These are phyloP conservation scores for Musa schizocarpa DNA, from an alignment of 176 grass and related monocot genomes.

Conservation along the genomic window DNA sequence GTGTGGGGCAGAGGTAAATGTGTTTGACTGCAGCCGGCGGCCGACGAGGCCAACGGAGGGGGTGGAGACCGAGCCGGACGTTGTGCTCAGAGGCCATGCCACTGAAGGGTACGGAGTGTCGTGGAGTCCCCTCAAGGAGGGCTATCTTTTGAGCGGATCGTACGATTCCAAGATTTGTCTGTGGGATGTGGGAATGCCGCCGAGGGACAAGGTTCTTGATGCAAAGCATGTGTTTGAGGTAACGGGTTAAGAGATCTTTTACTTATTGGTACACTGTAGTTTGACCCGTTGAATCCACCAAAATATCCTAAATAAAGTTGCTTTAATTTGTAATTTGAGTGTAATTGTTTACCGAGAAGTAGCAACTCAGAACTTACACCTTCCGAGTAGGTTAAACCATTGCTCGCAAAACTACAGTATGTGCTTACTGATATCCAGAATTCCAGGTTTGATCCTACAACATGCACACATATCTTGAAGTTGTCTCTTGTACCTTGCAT, in stretches of 20 bases:
- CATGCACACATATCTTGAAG: too few relatives aligned
- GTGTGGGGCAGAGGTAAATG: conserved; percentile 55
- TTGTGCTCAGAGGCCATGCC: conserved; percentile 57
- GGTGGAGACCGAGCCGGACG: conserved; percentile 33
- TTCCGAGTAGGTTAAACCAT: too few relatives aligned
- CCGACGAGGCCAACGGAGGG: not conserved
- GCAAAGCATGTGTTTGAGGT: conserved; percentile 79
- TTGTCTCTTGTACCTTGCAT: not conserved
- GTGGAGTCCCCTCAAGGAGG: conserved; percentile 68
- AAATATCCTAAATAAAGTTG: too few relatives aligned
- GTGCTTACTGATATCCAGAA: too few relatives aligned
- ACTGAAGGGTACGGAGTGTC: conserved; percentile 85
- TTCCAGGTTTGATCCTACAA: too few relatives aligned
- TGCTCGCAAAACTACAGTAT: too few relatives aligned
- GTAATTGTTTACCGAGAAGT: too few relatives aligned
- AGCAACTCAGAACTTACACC: too few relatives aligned
- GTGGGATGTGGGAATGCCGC: conserved; percentile 56
- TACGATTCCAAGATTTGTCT: conserved; percentile 92
- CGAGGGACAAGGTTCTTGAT: conserved; percentile 38
- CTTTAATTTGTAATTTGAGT: too few relatives aligned
- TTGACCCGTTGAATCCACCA: too few relatives aligned
- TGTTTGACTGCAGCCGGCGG: conserved; percentile 45
- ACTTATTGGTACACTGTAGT: too few relatives aligned
- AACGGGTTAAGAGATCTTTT: conserved; percentile 22
- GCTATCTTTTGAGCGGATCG: conserved; percentile 72